Base-by-base conservation (phyloP, 2,329 filamentous ascomycete genomes). In the Capronia coronata region DNA sequence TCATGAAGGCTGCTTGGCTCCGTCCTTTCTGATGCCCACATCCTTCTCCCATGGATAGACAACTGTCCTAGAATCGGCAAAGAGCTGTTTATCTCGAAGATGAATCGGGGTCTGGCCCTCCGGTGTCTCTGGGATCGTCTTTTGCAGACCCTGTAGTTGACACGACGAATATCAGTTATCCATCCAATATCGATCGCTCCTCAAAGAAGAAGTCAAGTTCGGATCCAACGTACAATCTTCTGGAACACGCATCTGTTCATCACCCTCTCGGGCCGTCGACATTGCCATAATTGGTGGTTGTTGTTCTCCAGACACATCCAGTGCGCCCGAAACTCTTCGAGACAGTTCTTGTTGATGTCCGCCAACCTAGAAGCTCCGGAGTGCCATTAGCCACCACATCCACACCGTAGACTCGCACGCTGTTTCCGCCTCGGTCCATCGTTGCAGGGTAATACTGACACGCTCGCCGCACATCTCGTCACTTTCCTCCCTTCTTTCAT, bases 221-320 rank as follows among this genome's bases (percentile, higher is more conserved):
- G 11, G 14, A 25, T 11, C 14, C 19, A 32, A 46, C 86, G 55
- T 76, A 98, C 93, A 75, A 98, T 71, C 68, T 96, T 97, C 60
- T 96, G 84, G 67, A 86, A 97, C 42, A 96, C 90, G 71, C 93
- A 98, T 73, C 84, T 85, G 77, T 96, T 98, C 63, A 98, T 75
- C 67, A 83, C 83, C 80, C 87, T 84, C 76, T 98, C 93, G 57
- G 79, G 76, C 64, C 82, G 83, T 63, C 93, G 82, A 75, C 93
- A 98, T 66, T 97, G 88, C 86, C 88, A 98, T 52, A 97, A 75
- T 72, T 95, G 87, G 66, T 98, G 93, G 76, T 98, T 98, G 75
- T 94, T 90, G 74, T 94, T 84, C 66, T 98, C 93, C 51, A 98
- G 78, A 66, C 93, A 98, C 64, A 87, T 78, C 89, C 90, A 98